Evolutionary conservation across 108 stramenopile species (phyloP).

Genomic region (Epithemia pelagica): DNA sequence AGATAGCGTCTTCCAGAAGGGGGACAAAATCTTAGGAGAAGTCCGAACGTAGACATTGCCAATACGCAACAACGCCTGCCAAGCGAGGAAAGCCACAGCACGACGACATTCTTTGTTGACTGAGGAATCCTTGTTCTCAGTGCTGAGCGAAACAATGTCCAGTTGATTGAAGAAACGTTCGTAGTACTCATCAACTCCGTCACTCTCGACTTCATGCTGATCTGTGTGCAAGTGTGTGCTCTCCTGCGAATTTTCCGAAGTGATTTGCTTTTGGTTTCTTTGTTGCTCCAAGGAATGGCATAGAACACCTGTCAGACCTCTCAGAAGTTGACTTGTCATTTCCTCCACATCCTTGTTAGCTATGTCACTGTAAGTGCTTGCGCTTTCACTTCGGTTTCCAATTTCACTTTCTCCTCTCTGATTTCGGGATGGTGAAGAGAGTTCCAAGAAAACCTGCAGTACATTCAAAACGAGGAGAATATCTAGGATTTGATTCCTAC

Average conservation of each 20-base stretch:
- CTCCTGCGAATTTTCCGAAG: too few relatives aligned
- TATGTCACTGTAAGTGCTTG: neutral
- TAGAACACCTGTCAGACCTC: neutral
- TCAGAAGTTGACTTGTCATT: neutral
- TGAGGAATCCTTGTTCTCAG: too few relatives aligned
- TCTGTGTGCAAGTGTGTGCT: too few relatives aligned
- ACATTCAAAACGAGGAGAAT: neutral
- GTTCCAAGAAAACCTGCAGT: neutral
- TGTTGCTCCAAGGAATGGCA: neutral
- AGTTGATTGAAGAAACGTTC: neutral
- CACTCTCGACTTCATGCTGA: neutral
- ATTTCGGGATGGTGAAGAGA: neutral
- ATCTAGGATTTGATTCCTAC: neutral
- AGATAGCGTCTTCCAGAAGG: neutral
- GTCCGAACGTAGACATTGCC: neutral
- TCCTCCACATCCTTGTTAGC: neutral
- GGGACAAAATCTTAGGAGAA: neutral
- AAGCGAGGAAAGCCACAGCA: neutral
- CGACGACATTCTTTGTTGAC: neutral
- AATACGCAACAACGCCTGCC: neutral
- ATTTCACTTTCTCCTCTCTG: neutral
- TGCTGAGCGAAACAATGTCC: neutral
- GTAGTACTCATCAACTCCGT: neutral
- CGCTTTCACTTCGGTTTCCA: neutral
- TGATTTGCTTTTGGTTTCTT: too few relatives aligned